Evolutionary conservation across 148 eudicot species (phyloP).

Genomic region (Pharnaceum exiguum): DNA sequence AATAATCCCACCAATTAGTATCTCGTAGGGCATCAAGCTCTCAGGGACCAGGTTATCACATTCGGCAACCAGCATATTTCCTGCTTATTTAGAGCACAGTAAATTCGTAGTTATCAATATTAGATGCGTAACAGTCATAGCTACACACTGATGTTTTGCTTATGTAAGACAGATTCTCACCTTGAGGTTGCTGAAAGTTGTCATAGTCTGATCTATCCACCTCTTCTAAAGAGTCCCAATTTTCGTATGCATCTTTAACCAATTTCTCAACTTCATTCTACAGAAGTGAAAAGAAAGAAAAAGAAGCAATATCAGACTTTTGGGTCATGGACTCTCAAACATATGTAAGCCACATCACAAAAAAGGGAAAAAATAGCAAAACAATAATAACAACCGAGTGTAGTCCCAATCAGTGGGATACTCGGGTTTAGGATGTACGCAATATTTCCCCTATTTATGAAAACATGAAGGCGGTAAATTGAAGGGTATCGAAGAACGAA

Average conservation of each 20-base stretch:
- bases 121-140: too few species aligned
- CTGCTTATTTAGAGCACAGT: too few species aligned
- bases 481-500: neutral
- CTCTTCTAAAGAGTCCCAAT: conserved; percentile 22
- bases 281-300: neutral
- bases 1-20: neutral
- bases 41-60: neutral
- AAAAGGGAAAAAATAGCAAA: neutral
- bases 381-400: neutral
- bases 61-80: neutral
- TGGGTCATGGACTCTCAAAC: neutral
- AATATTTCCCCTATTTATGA: too few species aligned
- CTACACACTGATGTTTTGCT: too few species aligned
- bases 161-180: conserved; percentile 9
- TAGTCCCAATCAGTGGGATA: too few species aligned
- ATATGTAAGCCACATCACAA: neutral
- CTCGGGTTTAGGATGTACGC: too few species aligned
- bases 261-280: conserved; percentile 18
- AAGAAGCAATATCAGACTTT: neutral
- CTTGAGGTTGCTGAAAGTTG: conserved; percentile 7
- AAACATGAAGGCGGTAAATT: too few species aligned
- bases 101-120: too few species aligned
- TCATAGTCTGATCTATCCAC: conserved; percentile 8
- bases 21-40: neutral
- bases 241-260: conserved; percentile 18